Evolutionary conservation across 805 yeast genomes (phyloP).

Genomic region (Ogataea nonfermentans): DNA sequence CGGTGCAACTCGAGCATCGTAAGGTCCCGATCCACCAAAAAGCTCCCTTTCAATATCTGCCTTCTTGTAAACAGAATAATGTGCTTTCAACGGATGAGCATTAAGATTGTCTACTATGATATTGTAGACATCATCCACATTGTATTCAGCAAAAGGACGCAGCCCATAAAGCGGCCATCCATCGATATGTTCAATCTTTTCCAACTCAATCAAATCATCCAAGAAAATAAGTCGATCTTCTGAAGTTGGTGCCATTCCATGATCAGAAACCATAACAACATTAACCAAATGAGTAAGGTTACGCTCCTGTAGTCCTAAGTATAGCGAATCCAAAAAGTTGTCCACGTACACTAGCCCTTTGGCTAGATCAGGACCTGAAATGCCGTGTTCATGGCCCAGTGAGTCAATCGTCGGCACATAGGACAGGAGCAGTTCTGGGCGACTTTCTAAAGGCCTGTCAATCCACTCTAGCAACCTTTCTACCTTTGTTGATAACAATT

Average conservation of each 20-base stretch:
- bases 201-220: conserved; percentile 64
- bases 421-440: conserved; percentile 77
- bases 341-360: conserved; percentile 65
- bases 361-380: conserved; percentile 56
- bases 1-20: conserved; percentile 70
- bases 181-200: conserved; percentile 58
- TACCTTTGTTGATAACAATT: conserved; percentile 54
- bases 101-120: conserved; percentile 39
- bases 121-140: conserved; percentile 44
- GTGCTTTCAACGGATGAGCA: conserved; percentile 26
- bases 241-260: conserved; percentile 90
- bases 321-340: conserved; percentile 50
- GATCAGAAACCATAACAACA: conserved; percentile 79
- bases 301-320: conserved; percentile 47
- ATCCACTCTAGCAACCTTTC: conserved; percentile 65
- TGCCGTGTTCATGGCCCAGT: conserved; percentile 72
- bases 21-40: conserved; percentile 52
- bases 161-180: conserved; percentile 89
- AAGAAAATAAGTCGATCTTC: conserved; percentile 64
- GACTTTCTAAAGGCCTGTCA: conserved; percentile 47
- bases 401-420: conserved; percentile 83
- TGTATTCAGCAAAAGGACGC: conserved; percentile 47
- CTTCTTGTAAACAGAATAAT: conserved; percentile 47
- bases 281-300: conserved; percentile 67
- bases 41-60: conserved; percentile 55